Base-by-base conservation (phyloP, 352 stramenopile genomes). In the Phytophthora citrophthora region DNA sequence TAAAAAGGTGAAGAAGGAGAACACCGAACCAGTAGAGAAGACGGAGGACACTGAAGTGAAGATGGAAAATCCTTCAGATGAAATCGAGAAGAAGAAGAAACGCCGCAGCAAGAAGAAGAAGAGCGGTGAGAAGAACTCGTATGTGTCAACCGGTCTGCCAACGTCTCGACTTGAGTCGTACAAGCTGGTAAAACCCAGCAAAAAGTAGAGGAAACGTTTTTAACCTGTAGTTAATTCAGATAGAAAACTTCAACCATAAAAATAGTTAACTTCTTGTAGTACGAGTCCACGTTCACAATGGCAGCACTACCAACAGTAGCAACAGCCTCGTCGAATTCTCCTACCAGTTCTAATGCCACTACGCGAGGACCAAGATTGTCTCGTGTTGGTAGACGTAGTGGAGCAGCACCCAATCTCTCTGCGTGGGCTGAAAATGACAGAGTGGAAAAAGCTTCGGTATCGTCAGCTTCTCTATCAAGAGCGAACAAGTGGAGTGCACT, bases 101-200 rank as follows among this genome's bases (percentile, higher is more conserved):
- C 84, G 84, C 49, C 76, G 82, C 11, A 72, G 69, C 47, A 77
- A 78, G 45, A 86, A 85, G 70, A 90, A 88, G 57, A 89, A 81
- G 54, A 79, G 79, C 58, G 54, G 60, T 24, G 68, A 74, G 29
- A 76, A 78, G 56, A 88, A 78, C 51, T 54, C 64, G 20, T 82
- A 76, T 52, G 75, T 72, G 16, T 54, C 69, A 13, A 91, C 81
- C 8, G 81, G 83, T 38, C 70, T 94, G 16, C 82, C 86, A 4
- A 79, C 83, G 24, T 94, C 86, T 68, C 86, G 86, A 39, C 74
- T 94, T 45, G 83, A 94, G 61, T 94, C 86, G 62, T 94, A 94
- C 78, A 91, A 91, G 64, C 60, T 91, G 41, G 49, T 83, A 38
- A 94, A 92, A 52, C 18, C 70, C 24, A 61, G 54, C 34, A 90